phyloP scores from a whole-genome alignment of 352 stramenopile species.

The Phytophthora cactorum region DNA sequence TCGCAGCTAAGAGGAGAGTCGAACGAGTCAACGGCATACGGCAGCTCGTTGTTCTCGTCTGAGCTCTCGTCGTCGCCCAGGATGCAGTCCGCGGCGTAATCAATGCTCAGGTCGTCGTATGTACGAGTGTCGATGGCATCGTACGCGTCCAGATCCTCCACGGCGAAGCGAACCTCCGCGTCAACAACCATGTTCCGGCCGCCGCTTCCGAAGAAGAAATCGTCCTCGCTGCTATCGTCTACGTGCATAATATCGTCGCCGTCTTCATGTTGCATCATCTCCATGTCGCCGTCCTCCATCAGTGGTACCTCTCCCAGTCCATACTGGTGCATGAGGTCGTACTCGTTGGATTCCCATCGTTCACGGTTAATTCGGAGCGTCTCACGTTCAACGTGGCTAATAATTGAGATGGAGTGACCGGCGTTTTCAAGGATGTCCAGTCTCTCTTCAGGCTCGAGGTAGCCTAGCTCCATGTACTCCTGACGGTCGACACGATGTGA shows the following conservation, averaged over 20 bases:
- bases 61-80: conserved; percentile 61
- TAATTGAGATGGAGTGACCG: conserved; percentile 65
- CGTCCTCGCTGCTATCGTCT: conserved; percentile 58
- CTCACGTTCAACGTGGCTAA: conserved; percentile 73
- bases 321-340: conserved; percentile 85
- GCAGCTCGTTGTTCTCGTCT: conserved; percentile 63
- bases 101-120: conserved; percentile 70
- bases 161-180: conserved; percentile 61
- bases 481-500: conserved; percentile 62
- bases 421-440: conserved; percentile 77
- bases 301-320: conserved; percentile 68
- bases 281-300: conserved; percentile 63
- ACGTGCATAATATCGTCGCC: conserved; percentile 56
- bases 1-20: conserved; percentile 55
- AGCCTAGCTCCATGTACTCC: conserved; percentile 86
- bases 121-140: conserved; percentile 54
- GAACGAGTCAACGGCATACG: conserved; percentile 70
- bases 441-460: conserved; percentile 80
- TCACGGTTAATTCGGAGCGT: conserved; percentile 79
- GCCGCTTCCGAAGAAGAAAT: conserved; percentile 58
- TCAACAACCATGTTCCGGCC: conserved; percentile 52
- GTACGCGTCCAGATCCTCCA: conserved; percentile 83
- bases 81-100: conserved; percentile 77
- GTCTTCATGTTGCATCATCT: conserved; percentile 55
- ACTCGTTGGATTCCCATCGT: conserved; percentile 88